A percentile compares a stretch with the other conserved stretches of the same genome.
phyloP scores from a whole-genome alignment of 768 basidiomycete species.

The Termitomyces bulborhizus region DNA sequence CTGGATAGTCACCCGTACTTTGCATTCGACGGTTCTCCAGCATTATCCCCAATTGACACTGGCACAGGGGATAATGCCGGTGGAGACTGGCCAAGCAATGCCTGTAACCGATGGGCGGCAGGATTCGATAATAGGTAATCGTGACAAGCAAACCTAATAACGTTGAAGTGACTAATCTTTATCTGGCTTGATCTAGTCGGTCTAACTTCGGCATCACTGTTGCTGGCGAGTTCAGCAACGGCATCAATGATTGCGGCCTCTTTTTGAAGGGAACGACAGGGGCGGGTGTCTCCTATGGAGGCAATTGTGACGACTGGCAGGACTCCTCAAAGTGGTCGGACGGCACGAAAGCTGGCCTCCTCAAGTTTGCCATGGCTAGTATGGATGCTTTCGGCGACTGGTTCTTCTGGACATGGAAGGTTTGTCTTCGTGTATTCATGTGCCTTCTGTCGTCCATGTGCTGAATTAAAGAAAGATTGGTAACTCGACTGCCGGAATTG shows the following conservation, averaged over 20 bases:
- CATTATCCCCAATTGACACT: slow-evolving; percentile 22
- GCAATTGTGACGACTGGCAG: slow-evolving; percentile 24
- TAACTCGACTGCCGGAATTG: slow-evolving; percentile 27
- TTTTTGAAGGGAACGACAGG: slow-evolving; percentile 15
- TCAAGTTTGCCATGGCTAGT: slow-evolving; percentile 48
- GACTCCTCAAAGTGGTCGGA: slow-evolving; percentile 52
- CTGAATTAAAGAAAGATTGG: slow-evolving; percentile 26
- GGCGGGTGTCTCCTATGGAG: slow-evolving; percentile 20
- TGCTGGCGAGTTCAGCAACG: slow-evolving; percentile 70
- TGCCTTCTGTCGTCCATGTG: background rate
- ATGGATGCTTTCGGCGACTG: slow-evolving; percentile 29
- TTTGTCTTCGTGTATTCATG: slow-evolving; percentile 13
- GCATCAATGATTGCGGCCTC: slow-evolving; percentile 50
- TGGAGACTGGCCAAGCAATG: slow-evolving; percentile 35
- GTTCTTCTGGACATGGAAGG: slow-evolving; percentile 51
- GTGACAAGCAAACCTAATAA: background rate
- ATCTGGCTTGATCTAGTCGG: slow-evolving; percentile 11
- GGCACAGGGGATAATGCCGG: slow-evolving; percentile 26
- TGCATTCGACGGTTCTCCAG: slow-evolving; percentile 39
- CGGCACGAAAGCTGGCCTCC: slow-evolving; percentile 22
- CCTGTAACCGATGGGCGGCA: slow-evolving; percentile 47
- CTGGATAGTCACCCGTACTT: slow-evolving; percentile 37
- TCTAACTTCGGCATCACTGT: slow-evolving; percentile 56
- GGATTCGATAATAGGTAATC: slow-evolving; percentile 19
- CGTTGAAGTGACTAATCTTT: slow-evolving; percentile 6